These are phyloP conservation scores for Colletotrichum tabaci DNA, from an alignment of 2,329 filamentous ascomycete genomes.

Conservation along the genomic window DNA sequence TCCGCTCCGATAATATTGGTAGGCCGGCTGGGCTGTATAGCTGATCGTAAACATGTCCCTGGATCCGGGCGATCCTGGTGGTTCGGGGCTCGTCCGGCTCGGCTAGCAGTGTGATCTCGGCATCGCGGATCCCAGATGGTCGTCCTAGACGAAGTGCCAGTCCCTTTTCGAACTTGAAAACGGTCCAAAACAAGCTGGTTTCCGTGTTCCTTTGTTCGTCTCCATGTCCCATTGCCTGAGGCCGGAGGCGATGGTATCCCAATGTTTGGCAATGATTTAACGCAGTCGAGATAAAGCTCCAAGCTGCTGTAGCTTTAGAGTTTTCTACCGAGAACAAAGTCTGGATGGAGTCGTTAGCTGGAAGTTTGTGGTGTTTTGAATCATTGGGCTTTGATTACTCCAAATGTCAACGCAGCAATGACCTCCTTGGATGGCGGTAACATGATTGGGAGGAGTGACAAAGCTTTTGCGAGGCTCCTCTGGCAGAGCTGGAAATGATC, in stretches of 20 bases:
- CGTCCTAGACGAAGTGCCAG: slow-evolving; percentile 54
- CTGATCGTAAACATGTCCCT: slow-evolving; percentile 52
- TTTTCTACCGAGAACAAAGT: slow-evolving; percentile 52
- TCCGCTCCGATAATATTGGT: neutral
- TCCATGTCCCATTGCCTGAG: slow-evolving; percentile 13
- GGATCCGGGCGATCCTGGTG: slow-evolving; percentile 46
- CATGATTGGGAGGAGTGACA: slow-evolving; percentile 47
- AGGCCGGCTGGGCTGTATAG: slow-evolving; percentile 50
- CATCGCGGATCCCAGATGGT: slow-evolving; percentile 51
- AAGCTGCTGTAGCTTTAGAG: slow-evolving; percentile 51
- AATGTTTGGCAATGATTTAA: slow-evolving; percentile 52
- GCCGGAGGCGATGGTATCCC: slow-evolving; percentile 49
- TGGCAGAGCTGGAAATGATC: neutral
- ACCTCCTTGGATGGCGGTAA: slow-evolving; percentile 51
- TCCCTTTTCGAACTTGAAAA: slow-evolving; percentile 54
- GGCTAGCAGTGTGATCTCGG: slow-evolving; percentile 48
- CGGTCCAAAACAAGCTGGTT: slow-evolving; percentile 53
- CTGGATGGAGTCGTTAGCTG: slow-evolving; percentile 42
- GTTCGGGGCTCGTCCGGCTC: slow-evolving; percentile 42
- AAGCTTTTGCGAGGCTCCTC: slow-evolving; percentile 41
- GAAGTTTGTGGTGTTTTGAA: neutral
- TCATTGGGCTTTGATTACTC: slow-evolving; percentile 32
- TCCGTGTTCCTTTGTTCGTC: slow-evolving; percentile 25
- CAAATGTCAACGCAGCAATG: slow-evolving; percentile 53
- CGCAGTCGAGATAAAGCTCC: slow-evolving; percentile 55